Evolutionary conservation across 169 alveolate genomes (phyloP).

Genomic region (Hammondia hammondi): DNA sequence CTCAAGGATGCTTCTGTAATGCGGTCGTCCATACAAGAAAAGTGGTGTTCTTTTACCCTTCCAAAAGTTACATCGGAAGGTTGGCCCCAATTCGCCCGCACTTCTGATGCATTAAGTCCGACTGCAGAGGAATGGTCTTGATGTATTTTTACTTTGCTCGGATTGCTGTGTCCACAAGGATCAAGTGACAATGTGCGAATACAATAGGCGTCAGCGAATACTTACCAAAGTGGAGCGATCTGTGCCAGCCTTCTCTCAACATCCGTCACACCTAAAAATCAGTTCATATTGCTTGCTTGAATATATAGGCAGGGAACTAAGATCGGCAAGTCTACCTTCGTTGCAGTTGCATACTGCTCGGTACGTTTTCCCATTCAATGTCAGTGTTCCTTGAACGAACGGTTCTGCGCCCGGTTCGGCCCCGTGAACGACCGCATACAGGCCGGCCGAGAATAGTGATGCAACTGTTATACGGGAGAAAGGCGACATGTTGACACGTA

Average conservation of each 20-base stretch:
- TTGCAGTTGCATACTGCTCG: conserved; percentile 67
- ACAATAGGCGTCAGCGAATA: neutral
- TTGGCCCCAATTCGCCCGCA: conserved; percentile 64
- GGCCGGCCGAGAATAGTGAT: neutral
- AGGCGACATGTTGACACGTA: neutral
- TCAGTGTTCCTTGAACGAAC: conserved; percentile 52
- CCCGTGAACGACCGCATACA: neutral
- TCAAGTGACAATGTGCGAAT: neutral
- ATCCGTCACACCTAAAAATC: conserved; percentile 43
- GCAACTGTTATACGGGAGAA: neutral
- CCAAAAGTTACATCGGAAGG: conserved; percentile 60
- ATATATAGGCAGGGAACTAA: neutral
- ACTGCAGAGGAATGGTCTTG: conserved; percentile 53
- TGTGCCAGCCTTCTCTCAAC: conserved; percentile 49
- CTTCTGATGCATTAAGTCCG: conserved; percentile 57
- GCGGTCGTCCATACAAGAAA: conserved; percentile 62
- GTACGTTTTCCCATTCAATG: conserved; percentile 61
- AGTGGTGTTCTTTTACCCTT: conserved; percentile 41
- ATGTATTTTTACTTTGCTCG: conserved; percentile 61
- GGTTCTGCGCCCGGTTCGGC: conserved; percentile 44
- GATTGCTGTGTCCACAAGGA: conserved; percentile 35
- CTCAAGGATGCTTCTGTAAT: conserved; percentile 45
- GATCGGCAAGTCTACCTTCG: conserved; percentile 30
- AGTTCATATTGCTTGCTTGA: neutral
- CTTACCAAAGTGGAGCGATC: conserved; percentile 62